Evolutionary conservation across 805 yeast species (phyloP).

Genomic region (Wickerhamomyces pijperi): DNA sequence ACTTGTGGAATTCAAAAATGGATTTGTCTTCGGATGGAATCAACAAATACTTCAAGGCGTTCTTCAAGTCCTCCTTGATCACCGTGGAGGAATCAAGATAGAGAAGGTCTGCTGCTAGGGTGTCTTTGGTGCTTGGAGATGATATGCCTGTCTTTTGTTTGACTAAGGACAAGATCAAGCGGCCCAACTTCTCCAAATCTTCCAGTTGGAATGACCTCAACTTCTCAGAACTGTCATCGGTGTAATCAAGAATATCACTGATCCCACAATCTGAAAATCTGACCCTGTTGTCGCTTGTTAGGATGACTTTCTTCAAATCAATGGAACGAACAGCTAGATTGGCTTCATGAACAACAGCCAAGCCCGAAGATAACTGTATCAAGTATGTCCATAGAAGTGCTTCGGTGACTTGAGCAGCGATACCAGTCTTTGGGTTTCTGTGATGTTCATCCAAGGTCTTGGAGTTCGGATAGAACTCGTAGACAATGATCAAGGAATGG

Average conservation of each 20-base stretch:
- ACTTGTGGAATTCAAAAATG: conserved; percentile 23
- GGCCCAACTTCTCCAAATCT: conserved; percentile 54
- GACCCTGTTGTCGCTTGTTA: conserved; percentile 62
- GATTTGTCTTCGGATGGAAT: conserved; percentile 15
- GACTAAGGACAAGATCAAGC: conserved; percentile 45
- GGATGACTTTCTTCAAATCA: conserved; percentile 57
- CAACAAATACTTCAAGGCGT: conserved; percentile 28
- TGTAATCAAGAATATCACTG: conserved; percentile 45
- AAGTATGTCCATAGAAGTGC: conserved; percentile 65
- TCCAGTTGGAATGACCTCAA: conserved; percentile 29
- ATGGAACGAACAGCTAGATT: conserved; percentile 53
- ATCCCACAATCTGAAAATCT: conserved; percentile 65
- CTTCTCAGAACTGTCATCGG: conserved; percentile 4
- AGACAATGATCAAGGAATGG: conserved; percentile 60
- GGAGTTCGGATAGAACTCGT: conserved; percentile 78
- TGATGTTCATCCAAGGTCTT: conserved; percentile 62
- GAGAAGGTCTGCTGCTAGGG: conserved; percentile 12
- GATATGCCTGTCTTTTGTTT: too few species aligned
- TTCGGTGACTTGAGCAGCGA: conserved; percentile 44
- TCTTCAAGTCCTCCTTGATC: conserved; percentile 35
- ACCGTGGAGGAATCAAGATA: conserved; percentile 13
- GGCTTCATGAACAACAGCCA: conserved; percentile 53
- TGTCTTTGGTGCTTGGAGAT: conserved; percentile 21
- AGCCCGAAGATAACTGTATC: conserved; percentile 63
- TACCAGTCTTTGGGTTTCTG: conserved; percentile 30